phyloP scores from a whole-genome alignment of 1,284 basidiomycete genomes.

The Trametes versicolor region DNA sequence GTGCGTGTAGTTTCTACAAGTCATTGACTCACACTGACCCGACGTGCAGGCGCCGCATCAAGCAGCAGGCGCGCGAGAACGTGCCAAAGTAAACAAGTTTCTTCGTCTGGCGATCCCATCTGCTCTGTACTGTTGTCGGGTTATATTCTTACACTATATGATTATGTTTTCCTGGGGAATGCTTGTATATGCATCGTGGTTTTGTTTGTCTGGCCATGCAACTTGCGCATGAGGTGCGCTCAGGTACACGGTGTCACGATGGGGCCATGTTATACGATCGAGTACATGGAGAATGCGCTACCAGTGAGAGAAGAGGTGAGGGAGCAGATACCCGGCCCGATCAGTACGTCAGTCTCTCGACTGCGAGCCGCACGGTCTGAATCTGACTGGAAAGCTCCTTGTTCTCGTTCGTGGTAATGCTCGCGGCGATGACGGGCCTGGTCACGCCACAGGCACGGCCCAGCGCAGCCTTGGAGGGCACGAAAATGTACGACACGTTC shows the following conservation, averaged over 20 bases:
- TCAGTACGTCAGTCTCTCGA: slow-evolving; percentile 76
- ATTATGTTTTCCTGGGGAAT: slow-evolving; percentile 15
- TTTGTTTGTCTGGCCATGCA: not conserved
- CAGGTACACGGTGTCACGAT: slow-evolving; percentile 15
- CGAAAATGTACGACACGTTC: slow-evolving; percentile 98
- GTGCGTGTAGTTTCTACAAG: slow-evolving; percentile 56
- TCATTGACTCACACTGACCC: slow-evolving; percentile 15
- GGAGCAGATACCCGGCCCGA: not conserved
- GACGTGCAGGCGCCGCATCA: slow-evolving; percentile 72
- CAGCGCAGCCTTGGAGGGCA: slow-evolving; percentile 94
- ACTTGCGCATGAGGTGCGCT: not conserved
- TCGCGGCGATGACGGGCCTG: slow-evolving; percentile 94
- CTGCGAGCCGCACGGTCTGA: slow-evolving; percentile 86
- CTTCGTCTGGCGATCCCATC: slow-evolving; percentile 15
- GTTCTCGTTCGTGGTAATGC: slow-evolving; percentile 96
- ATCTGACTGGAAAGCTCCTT: slow-evolving; percentile 94
- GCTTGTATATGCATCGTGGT: slow-evolving; percentile 1
- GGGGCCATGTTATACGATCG: slow-evolving; percentile 16
- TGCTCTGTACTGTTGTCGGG: slow-evolving; percentile 34
- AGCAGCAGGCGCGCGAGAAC: slow-evolving; percentile 87
- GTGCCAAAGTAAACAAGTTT: slow-evolving; percentile 70
- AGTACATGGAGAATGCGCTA: slow-evolving; percentile 5
- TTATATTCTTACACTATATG: slow-evolving; percentile 36
- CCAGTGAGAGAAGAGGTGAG: not conserved
- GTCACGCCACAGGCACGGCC: slow-evolving; percentile 97